These are phyloP conservation scores for Baudoinia panamericana DNA, from an alignment of 495 filamentous ascomycete genomes.

Conservation along the genomic window DNA sequence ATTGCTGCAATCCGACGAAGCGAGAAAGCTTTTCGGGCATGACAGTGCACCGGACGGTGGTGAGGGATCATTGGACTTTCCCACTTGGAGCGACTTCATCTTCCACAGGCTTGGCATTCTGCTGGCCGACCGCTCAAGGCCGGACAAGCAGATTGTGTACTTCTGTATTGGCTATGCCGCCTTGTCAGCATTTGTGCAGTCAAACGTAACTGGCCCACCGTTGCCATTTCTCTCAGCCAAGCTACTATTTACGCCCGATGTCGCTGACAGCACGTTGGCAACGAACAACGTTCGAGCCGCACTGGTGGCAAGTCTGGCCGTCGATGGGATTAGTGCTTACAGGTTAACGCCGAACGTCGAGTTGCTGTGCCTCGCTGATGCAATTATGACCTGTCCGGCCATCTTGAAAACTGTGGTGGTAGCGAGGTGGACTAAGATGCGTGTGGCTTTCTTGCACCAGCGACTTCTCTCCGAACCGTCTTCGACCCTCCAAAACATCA, in stretches of 20 bases:
- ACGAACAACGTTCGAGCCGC: slow-evolving; percentile 32
- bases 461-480: slow-evolving; percentile 70
- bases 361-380: slow-evolving; percentile 63
- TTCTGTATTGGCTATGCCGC: slow-evolving; percentile 55
- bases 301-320: slow-evolving; percentile 51
- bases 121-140: slow-evolving; percentile 22
- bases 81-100: slow-evolving; percentile 29
- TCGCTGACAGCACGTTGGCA: slow-evolving; percentile 12
- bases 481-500: slow-evolving; percentile 44
- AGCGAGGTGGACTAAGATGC: slow-evolving; percentile 39
- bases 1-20: slow-evolving; percentile 22
- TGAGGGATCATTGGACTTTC: slow-evolving; percentile 18
- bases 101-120: slow-evolving; percentile 27
- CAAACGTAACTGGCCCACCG: slow-evolving; percentile 80
- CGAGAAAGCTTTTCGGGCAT: slow-evolving; percentile 24
- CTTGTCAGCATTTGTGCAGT: slow-evolving; percentile 74
- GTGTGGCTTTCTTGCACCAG: slow-evolving; percentile 77
- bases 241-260: slow-evolving; percentile 40
- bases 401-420: slow-evolving; percentile 31
- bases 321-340: slow-evolving; percentile 81
- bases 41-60: slow-evolving; percentile 13
- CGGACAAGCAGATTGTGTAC: slow-evolving; percentile 27
- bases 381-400: slow-evolving; percentile 44
- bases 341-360: slow-evolving; percentile 70
- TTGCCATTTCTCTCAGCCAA: slow-evolving; percentile 43